Percentiles rank a stretch among this genome's conserved stretches.
phyloP scores from a whole-genome alignment of 164 flowering plant species.

The Vitis amurensis region DNA sequence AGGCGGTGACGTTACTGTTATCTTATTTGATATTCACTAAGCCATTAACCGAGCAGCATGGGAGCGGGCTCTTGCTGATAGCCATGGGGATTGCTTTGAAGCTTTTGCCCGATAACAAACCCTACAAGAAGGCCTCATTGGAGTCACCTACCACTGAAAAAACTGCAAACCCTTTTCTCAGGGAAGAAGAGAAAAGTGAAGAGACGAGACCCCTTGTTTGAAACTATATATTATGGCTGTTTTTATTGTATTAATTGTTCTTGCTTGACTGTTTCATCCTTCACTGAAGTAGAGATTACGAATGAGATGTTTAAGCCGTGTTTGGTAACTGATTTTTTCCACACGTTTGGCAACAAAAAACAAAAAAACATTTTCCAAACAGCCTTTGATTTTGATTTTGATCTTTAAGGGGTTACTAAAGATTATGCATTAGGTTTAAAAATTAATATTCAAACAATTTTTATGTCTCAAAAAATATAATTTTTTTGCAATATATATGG shows the following conservation, averaged over 20 bases:
- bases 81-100: constrained; percentile 83
- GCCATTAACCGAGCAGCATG: constrained; percentile 91
- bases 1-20: constrained; percentile 81
- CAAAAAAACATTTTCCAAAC: no score
- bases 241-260: neutral
- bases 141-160: constrained; percentile 5
- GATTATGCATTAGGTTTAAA: no score
- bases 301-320: no score
- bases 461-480: no score
- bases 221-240: neutral
- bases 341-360: no score
- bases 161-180: neutral
- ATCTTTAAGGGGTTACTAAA: no score
- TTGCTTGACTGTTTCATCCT: neutral
- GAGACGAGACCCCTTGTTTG: constrained; percentile 51
- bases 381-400: no score
- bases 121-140: constrained; percentile 17
- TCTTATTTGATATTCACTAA: constrained; percentile 93
- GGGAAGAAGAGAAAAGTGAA: constrained; percentile 19
- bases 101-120: constrained; percentile 64
- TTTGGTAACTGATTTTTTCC: no score
- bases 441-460: no score
- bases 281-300: neutral
- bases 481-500: no score
- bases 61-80: constrained; percentile 77